Conservation (phyloP, 2,329 filamentous ascomycete genomes). For the Xylaria sp. region DNA sequence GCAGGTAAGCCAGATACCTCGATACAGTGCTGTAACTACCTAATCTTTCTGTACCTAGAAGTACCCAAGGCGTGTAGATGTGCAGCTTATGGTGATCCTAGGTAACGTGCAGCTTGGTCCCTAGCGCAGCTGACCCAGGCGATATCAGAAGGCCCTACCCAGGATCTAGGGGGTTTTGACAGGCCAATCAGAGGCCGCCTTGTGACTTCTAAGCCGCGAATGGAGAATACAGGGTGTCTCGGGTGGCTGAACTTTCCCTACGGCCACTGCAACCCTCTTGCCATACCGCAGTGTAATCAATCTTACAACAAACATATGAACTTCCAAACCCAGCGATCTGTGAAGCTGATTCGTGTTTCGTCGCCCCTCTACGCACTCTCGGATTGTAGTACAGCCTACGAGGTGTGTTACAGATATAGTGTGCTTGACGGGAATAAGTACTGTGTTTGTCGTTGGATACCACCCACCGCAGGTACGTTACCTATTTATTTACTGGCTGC, state of each 20-base stretch:
- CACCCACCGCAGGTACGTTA: conserved; percentile 18
- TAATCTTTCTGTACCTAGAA: background rate
- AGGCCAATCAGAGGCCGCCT: background rate
- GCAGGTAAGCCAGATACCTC: background rate
- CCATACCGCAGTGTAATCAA: background rate
- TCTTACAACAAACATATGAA: background rate
- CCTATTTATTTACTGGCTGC: background rate
- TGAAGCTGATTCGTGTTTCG: conserved; percentile 18
- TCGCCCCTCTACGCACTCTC: background rate
- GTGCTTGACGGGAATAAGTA: background rate
- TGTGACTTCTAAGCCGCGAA: background rate
- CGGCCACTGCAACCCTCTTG: background rate
- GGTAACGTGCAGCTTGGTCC: background rate
- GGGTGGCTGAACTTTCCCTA: conserved; percentile 10
- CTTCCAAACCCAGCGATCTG: conserved; percentile 5
- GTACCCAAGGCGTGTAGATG: no score
- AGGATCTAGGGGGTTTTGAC: background rate
- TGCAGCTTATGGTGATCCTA: background rate
- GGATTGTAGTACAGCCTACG: conserved; percentile 5
- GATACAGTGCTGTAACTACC: background rate
- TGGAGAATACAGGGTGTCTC: background rate
- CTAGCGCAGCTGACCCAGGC: background rate
- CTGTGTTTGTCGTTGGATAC: background rate
- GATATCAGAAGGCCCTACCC: background rate
- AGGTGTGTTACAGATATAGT: conserved; percentile 8